Evolutionary conservation across 169 alveolate genomes (phyloP).

Genomic region (Plasmodium knowlesi): DNA sequence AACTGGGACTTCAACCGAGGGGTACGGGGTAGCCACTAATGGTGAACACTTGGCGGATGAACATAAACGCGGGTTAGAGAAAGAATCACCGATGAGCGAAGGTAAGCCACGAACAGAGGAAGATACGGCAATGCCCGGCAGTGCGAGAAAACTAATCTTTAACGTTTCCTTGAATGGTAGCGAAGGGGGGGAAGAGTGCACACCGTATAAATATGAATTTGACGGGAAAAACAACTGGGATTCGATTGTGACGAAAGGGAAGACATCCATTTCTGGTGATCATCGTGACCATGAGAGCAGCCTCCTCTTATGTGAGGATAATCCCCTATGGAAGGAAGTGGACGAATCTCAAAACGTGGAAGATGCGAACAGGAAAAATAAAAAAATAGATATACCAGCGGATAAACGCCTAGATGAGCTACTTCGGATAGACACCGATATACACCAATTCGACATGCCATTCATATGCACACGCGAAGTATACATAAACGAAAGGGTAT

Average conservation of each 20-base stretch:
- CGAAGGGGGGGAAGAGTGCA: background rate
- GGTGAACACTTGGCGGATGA: background rate
- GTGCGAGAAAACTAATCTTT: slow-evolving; percentile 43
- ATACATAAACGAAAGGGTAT: slow-evolving; percentile 38
- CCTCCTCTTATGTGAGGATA: background rate
- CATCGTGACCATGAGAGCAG: background rate
- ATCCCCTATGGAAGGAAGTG: background rate
- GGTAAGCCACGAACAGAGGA: background rate
- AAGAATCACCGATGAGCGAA: background rate
- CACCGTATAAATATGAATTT: background rate
- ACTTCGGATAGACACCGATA: background rate
- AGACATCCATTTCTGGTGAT: background rate
- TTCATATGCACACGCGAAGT: slow-evolving; percentile 37
- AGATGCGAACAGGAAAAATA: background rate
- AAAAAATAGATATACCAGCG: background rate
- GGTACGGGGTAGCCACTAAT: background rate
- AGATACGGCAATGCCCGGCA: background rate
- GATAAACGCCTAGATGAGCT: background rate
- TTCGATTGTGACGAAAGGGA: background rate
- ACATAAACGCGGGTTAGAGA: background rate
- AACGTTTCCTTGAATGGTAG: slow-evolving; percentile 34
- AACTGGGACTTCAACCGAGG: background rate
- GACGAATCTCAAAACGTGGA: background rate
- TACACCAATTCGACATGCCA: slow-evolving; percentile 8
- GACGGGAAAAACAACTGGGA: background rate